Evolutionary conservation across 192 early-diverging fungal species (phyloP).

Genomic region (Entomortierella parvispora): DNA sequence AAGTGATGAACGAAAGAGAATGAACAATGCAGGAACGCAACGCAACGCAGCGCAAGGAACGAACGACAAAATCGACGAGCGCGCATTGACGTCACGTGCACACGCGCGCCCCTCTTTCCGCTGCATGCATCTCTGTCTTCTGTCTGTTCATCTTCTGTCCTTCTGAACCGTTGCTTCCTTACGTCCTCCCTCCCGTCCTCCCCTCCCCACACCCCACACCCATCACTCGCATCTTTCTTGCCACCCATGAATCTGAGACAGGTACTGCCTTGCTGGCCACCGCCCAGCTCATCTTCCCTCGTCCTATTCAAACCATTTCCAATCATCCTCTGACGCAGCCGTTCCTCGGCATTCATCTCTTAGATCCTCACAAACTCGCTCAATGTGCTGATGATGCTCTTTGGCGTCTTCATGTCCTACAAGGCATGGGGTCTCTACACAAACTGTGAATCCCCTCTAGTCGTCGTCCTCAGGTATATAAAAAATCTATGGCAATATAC

Average conservation of each 20-base stretch:
- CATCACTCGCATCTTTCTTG: not conserved
- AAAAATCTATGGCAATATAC: not conserved
- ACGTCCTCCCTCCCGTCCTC: too few relatives aligned
- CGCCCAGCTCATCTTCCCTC: not conserved
- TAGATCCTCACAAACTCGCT: slow-evolving; percentile 61
- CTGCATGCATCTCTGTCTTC: too few relatives aligned
- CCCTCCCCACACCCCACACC: not conserved
- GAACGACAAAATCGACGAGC: too few relatives aligned
- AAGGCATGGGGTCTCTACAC: slow-evolving; percentile 87
- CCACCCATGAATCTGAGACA: slow-evolving; percentile 39
- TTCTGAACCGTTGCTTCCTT: too few relatives aligned
- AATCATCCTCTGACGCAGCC: not conserved
- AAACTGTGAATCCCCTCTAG: slow-evolving; percentile 95
- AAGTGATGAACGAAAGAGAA: not conserved
- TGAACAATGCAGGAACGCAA: not conserved
- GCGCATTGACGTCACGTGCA: too few relatives aligned
- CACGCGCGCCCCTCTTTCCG: too few relatives aligned
- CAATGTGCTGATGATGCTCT: slow-evolving; percentile 89
- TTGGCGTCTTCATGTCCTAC: slow-evolving; percentile 97
- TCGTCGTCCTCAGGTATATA: slow-evolving; percentile 89
- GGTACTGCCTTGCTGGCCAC: slow-evolving; percentile 4
- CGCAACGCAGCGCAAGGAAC: not conserved
- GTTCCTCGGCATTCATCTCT: not conserved
- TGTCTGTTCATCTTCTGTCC: too few relatives aligned
- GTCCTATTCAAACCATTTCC: not conserved